phyloP scores from a whole-genome alignment of 2,329 filamentous ascomycete species.

The Sarocladiaceae sp. region DNA sequence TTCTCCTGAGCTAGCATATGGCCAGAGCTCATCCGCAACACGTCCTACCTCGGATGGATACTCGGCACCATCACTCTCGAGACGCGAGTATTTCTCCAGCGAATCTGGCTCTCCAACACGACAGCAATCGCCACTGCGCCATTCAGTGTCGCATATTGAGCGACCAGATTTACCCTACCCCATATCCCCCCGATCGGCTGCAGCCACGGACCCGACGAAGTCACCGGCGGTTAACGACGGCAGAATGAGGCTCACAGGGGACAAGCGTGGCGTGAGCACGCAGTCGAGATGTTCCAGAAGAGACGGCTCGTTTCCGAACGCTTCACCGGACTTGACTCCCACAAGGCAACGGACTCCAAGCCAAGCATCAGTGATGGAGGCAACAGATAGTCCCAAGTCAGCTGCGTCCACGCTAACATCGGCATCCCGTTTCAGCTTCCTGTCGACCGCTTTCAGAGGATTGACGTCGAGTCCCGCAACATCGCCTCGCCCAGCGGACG shows the following conservation, averaged over 20 bases:
- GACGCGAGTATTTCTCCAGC: conserved; percentile 13
- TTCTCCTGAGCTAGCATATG: conserved; percentile 17
- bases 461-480: conserved; percentile 16
- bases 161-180: conserved; percentile 7
- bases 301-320: neutral
- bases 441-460: conserved; percentile 40
- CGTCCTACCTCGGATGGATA: too few relatives aligned
- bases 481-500: conserved; percentile 20
- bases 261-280: conserved; percentile 17
- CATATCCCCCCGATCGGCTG: neutral
- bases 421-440: conserved; percentile 36
- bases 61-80: conserved; percentile 10
- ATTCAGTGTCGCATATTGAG: conserved; percentile 23
- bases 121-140: conserved; percentile 25
- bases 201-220: conserved; percentile 4
- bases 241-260: conserved; percentile 26
- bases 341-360: neutral
- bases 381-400: conserved; percentile 28
- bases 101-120: conserved; percentile 22
- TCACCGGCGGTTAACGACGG: conserved; percentile 11
- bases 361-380: conserved; percentile 12
- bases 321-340: conserved; percentile 3
- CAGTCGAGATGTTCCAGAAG: neutral
- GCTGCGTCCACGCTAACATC: conserved; percentile 25
- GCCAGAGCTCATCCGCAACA: neutral